Base-by-base conservation (phyloP, 306 rosid genomes). In the Casuarina cunninghamiana region DNA sequence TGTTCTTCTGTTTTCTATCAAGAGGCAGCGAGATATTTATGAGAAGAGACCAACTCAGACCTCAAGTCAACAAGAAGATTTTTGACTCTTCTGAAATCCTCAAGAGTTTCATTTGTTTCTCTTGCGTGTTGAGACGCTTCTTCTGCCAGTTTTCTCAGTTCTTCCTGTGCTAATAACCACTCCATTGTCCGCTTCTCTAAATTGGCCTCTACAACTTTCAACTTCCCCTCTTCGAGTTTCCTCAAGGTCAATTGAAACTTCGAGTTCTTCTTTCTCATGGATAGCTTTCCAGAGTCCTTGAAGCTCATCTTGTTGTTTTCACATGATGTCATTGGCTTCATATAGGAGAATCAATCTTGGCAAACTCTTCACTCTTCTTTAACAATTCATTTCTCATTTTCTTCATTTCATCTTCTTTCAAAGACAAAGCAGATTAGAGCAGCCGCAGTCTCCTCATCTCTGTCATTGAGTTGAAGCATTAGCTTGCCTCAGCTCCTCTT, bases 41-140 rank as follows among this genome's bases (percentile, higher is more conserved):
- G 99, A 76, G 99, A 93, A 37, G 90, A 91, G 85, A 93, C 93
- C 85, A 93, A 80, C 72, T 90, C 99, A 19, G 85, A 88, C 83
- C 93, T 93, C 74, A 87, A 91, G 44, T 84, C 93, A 63, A 44
- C 39, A 37, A 95, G 94, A 86, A 95, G 90, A 76, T 80, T 85
- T 87, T 91, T 93, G 83, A 88, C 90, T 83, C 90, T 88, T 78
- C 76, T 77, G 75, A 90, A 95, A 82, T 93, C 91, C 61, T 78
- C 87, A 73, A 87, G 41, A 11, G 91, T 85, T 75, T 87, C 90
- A 51, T 71, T 78, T 48, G 83, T 73, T 87, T 89, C 95, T 81
- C 63, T 77, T 0, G 85, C 85, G 11, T 82, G 87, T 77, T 79
- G 85, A 9, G 88, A 83, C 41, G 88, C 87, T 45, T 83, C 88